These are phyloP conservation scores for Epichloe gansuensis DNA, from an alignment of 2,329 filamentous ascomycete genomes.

Conservation along the genomic window DNA sequence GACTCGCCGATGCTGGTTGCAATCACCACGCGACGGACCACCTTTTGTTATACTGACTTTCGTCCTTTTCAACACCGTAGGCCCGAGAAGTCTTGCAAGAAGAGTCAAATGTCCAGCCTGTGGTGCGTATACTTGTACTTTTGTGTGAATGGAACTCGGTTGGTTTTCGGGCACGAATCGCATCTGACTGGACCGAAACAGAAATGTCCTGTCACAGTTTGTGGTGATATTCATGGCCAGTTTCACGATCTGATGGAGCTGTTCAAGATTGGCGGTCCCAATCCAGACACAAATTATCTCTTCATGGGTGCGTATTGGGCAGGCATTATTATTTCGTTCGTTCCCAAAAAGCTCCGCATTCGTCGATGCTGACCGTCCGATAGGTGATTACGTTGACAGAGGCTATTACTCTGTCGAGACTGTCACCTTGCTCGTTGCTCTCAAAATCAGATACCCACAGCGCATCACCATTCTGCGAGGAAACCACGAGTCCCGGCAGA, in stretches of 20 bases:
- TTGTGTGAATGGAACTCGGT: not conserved
- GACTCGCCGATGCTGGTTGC: not conserved
- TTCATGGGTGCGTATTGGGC: conserved; percentile 70
- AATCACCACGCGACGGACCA: not conserved
- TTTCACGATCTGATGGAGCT: conserved; percentile 99
- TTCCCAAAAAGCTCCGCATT: not conserved
- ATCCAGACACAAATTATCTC: conserved; percentile 97
- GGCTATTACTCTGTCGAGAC: conserved; percentile 99
- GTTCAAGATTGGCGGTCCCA: conserved; percentile 96
- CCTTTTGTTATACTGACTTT: conserved; percentile 17
- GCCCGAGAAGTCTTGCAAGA: conserved; percentile 93
- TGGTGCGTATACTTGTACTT: conserved; percentile 49
- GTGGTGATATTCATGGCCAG: conserved; percentile 97
- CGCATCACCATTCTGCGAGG: conserved; percentile 97
- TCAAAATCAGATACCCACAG: conserved; percentile 96
- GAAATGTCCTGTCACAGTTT: conserved; percentile 99
- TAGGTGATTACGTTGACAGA: conserved; percentile 95
- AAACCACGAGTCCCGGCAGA: conserved; percentile 98
- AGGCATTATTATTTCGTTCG: not conserved
- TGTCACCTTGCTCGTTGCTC: conserved; percentile 85
- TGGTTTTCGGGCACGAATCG: not conserved
- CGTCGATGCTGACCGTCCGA: conserved; percentile 3
- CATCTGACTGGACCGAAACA: conserved; percentile 20
- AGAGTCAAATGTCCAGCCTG: conserved; percentile 97
- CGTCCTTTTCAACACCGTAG: conserved; percentile 30